Evolutionary conservation across 2,329 filamentous ascomycete species (phyloP), one percentile per base, ranked within the genome.

Genomic region (Cryphonectria japonica): DNA sequence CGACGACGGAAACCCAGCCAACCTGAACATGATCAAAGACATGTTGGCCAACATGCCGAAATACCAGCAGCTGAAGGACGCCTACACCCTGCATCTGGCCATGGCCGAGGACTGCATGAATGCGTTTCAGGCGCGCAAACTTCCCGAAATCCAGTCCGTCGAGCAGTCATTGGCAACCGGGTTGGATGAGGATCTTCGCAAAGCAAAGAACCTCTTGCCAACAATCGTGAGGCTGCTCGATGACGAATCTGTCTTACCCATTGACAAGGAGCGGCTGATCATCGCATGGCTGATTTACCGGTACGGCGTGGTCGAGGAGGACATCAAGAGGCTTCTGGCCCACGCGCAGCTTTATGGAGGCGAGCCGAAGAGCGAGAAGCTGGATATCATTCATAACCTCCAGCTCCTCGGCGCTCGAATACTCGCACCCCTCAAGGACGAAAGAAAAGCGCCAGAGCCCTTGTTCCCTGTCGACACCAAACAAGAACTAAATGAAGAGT

Each of bases 51-150:
- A 95, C 11, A 83, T 99, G 71, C 94, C 95, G 16, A 93, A 98
- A 78, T 99, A 98, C 78, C 93, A 97, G 77, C 92, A 97, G 80
- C 93, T 96, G 86, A 98, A 98, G 80, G 94, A 97, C 78, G 91
- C 93, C 1, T 99, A 98, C 80, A 96, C 95, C 0, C 84, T 99
- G 68, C 96, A 99, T 81, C 85, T 99, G 59, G 95, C 91, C 75
- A 98, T 99, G 95, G 96, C 96, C 1, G 93, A 98, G 79, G 94
- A 97, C 79, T 97, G 94, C 79, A 98, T 98, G 95, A 94, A 94
- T 76, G 89, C 93, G 52, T 99, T 99, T 77, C 91, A 97, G 78
- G 85, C 89, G 67, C 89, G 91, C 79, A 97, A 97, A 78, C 85
- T 99, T 8, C 87, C 92, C 8, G 96, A 99, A 77, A 86, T 98